Evolutionary conservation across 768 basidiomycete species (phyloP).

Genomic region (Russula vinacea): DNA sequence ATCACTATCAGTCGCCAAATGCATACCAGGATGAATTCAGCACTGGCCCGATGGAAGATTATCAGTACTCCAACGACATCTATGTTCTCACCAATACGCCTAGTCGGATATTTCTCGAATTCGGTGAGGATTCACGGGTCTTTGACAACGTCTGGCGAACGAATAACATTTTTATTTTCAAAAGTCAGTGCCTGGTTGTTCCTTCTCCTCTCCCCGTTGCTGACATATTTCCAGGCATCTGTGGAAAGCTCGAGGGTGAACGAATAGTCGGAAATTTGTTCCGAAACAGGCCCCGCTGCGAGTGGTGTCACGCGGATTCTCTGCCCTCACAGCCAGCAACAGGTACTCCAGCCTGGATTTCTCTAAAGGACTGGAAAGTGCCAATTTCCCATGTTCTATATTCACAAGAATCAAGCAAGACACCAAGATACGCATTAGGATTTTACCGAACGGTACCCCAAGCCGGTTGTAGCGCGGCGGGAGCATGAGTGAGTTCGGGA

Average conservation of each 20-base stretch:
- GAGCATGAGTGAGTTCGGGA: too few species aligned
- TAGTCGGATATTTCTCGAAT: slow-evolving; percentile 11
- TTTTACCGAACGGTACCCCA: too few species aligned
- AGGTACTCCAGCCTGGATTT: too few species aligned
- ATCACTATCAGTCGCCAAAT: neutral
- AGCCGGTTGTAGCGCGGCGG: too few species aligned
- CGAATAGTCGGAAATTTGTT: neutral
- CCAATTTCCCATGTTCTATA: too few species aligned
- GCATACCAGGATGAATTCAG: neutral
- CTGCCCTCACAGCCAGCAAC: too few species aligned
- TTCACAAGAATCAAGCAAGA: too few species aligned
- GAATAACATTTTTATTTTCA: neutral
- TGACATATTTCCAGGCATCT: neutral
- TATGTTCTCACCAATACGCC: neutral
- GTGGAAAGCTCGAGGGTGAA: slow-evolving; percentile 19
- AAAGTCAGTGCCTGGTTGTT: neutral
- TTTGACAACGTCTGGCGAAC: slow-evolving; percentile 14
- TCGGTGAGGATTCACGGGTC: neutral
- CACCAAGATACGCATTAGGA: too few species aligned
- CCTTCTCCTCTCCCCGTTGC: neutral
- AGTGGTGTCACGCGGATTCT: neutral
- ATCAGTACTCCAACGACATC: too few species aligned
- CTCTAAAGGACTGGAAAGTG: too few species aligned
- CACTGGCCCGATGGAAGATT: too few species aligned
- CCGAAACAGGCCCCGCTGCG: neutral